These are phyloP conservation scores for Xylariaceae sp. DNA, from an alignment of 2,329 filamentous ascomycete genomes.

Conservation along the genomic window DNA sequence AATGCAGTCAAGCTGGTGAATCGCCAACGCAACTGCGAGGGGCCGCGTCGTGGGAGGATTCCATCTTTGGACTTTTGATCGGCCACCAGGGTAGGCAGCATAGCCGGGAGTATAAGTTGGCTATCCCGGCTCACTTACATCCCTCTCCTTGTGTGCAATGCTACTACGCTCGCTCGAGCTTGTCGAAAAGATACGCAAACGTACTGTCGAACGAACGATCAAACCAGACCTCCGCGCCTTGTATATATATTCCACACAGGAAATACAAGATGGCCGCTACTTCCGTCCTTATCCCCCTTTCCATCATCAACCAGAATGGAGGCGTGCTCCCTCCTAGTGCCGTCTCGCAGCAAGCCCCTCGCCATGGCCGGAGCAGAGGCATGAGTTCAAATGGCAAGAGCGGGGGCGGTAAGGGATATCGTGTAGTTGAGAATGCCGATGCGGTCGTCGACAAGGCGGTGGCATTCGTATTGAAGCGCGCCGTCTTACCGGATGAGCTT, in stretches of 20 bases:
- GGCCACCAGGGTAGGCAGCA: conserved; percentile 7
- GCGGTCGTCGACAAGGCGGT: conserved; percentile 40
- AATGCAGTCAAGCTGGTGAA: conserved; percentile 20
- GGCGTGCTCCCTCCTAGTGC: conserved; percentile 37
- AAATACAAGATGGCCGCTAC: conserved; percentile 33
- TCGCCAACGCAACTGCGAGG: conserved; percentile 13
- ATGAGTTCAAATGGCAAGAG: conserved; percentile 35
- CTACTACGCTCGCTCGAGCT: background rate
- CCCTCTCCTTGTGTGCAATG: conserved; percentile 4
- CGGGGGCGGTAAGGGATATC: conserved; percentile 38
- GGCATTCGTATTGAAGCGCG: conserved; percentile 40
- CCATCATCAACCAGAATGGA: conserved; percentile 35
- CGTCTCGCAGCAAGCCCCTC: conserved; percentile 33
- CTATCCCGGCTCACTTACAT: background rate
- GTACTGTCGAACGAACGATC: conserved; percentile 7
- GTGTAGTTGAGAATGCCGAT: conserved; percentile 40
- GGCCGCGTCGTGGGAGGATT: conserved; percentile 14
- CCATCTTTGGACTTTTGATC: conserved; percentile 17
- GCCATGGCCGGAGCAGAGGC: conserved; percentile 39
- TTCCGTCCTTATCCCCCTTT: conserved; percentile 35
- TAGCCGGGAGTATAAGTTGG: conserved; percentile 18
- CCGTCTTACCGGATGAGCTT: conserved; percentile 35
- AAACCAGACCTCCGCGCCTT: background rate
- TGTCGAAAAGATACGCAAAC: background rate
- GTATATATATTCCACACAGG: conserved; percentile 3